These are phyloP conservation scores for Achaetomiella virescens DNA, from an alignment of 495 filamentous ascomycete genomes.

Conservation along the genomic window DNA sequence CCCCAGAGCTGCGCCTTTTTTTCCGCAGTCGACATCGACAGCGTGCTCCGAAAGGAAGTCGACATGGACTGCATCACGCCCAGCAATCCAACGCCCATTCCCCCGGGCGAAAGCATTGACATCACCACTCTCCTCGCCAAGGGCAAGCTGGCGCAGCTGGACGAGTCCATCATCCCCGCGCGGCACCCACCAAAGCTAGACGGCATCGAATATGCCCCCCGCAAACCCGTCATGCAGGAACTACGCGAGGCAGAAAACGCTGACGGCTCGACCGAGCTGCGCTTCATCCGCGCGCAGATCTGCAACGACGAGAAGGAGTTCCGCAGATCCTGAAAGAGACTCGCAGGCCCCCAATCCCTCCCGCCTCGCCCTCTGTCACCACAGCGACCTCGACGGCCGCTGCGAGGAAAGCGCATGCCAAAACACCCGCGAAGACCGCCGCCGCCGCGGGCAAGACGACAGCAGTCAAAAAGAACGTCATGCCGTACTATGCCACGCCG, in stretches of 20 bases:
- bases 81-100: conserved; percentile 70
- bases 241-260: conserved; percentile 39
- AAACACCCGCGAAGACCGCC: background rate
- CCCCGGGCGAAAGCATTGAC: conserved; percentile 78
- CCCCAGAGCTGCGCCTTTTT: conserved; percentile 94
- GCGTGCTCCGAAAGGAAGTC: conserved; percentile 91
- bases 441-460: background rate
- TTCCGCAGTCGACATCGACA: conserved; percentile 89
- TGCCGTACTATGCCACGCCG: conserved; percentile 26
- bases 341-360: conserved; percentile 9
- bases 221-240: conserved; percentile 72
- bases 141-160: conserved; percentile 56
- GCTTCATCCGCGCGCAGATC: conserved; percentile 80
- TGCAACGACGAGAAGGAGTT: conserved; percentile 68
- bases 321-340: conserved; percentile 61
- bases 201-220: conserved; percentile 58
- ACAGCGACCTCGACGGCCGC: background rate
- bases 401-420: background rate
- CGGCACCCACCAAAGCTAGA: conserved; percentile 46
- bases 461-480: conserved; percentile 16
- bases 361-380: background rate
- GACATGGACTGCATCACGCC: conserved; percentile 96
- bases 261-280: conserved; percentile 40
- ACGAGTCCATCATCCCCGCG: conserved; percentile 52
- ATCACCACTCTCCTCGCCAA: conserved; percentile 68